Conservation (phyloP, 164 flowering plant species). For the Brasenia schreberi region DNA sequence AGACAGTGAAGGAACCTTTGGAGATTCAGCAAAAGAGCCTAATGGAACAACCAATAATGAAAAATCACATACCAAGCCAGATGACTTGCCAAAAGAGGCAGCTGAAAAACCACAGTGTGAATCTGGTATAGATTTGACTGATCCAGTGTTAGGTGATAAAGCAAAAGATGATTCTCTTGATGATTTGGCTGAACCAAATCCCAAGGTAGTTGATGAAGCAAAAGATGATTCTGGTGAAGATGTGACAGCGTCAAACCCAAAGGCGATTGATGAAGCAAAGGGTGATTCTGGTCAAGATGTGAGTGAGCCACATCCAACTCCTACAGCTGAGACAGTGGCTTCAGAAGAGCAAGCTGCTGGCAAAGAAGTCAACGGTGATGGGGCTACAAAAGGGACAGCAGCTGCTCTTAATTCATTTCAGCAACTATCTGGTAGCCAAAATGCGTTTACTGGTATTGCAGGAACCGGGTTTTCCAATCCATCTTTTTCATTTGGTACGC, state of each 20-base stretch:
- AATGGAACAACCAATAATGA: slow-evolving; percentile 2
- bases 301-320: slow-evolving; percentile 10
- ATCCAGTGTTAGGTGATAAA: neutral
- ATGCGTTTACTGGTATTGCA: slow-evolving; percentile 82
- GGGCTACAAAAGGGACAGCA: slow-evolving; percentile 16
- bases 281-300: neutral
- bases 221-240: neutral
- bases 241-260: neutral
- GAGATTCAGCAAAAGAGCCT: slow-evolving; percentile 1
- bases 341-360: slow-evolving; percentile 9
- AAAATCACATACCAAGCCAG: neutral
- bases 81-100: neutral
- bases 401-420: slow-evolving; percentile 56
- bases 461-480: slow-evolving; percentile 81
- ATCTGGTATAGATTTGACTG: neutral
- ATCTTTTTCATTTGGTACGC: slow-evolving; percentile 63
- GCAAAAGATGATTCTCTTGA: neutral
- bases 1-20: neutral
- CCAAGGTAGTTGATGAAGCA: neutral
- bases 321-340: slow-evolving; percentile 5
- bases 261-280: neutral
- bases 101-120: neutral
- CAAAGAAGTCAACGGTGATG: slow-evolving; percentile 9
- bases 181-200: slow-evolving; percentile 4
- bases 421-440: slow-evolving; percentile 74